A percentile compares a stretch with the other conserved stretches of the same genome.
Evolutionary conservation across 2,329 filamentous ascomycete genomes (phyloP).

Genomic region (Cadophora malorum): DNA sequence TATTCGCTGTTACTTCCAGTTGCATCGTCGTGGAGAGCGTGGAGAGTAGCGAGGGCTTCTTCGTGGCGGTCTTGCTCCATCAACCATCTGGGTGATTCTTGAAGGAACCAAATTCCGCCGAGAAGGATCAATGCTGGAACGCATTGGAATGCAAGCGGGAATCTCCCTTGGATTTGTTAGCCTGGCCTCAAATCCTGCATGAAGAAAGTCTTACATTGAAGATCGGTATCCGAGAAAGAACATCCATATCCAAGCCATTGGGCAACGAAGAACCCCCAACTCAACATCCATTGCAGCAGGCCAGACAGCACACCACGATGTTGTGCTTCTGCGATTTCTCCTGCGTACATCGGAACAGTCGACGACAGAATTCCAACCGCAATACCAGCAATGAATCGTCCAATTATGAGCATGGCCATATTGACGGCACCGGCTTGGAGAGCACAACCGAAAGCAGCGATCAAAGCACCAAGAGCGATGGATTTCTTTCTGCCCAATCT

Average conservation of each 20-base stretch:
- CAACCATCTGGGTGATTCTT: constrained; percentile 62
- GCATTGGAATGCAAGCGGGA: constrained; percentile 62
- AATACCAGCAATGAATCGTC: constrained; percentile 54
- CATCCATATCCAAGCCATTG: constrained; percentile 40
- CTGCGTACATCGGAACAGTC: constrained; percentile 54
- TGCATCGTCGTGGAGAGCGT: constrained; percentile 59
- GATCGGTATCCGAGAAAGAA: constrained; percentile 24
- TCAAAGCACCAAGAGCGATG: constrained; percentile 41
- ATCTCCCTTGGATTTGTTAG: constrained; percentile 53
- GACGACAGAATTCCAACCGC: constrained; percentile 54
- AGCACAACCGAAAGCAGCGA: constrained; percentile 42
- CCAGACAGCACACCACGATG: constrained; percentile 36
- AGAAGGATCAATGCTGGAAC: constrained; percentile 58
- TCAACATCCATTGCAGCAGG: constrained; percentile 39
- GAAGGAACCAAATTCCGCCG: constrained; percentile 57
- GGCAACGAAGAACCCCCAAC: constrained; percentile 40
- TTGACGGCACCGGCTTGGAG: constrained; percentile 43
- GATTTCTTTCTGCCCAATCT: constrained; percentile 42
- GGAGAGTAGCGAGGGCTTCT: constrained; percentile 60
- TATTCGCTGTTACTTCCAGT: constrained; percentile 50
- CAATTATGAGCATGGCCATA: constrained; percentile 53
- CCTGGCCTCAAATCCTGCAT: too few relatives aligned
- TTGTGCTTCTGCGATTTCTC: constrained; percentile 34
- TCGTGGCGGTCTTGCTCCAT: constrained; percentile 60
- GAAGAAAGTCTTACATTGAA: constrained; percentile 25